Conservation (phyloP, 176 grass and related monocot species). For the Zoysia japonica region DNA sequence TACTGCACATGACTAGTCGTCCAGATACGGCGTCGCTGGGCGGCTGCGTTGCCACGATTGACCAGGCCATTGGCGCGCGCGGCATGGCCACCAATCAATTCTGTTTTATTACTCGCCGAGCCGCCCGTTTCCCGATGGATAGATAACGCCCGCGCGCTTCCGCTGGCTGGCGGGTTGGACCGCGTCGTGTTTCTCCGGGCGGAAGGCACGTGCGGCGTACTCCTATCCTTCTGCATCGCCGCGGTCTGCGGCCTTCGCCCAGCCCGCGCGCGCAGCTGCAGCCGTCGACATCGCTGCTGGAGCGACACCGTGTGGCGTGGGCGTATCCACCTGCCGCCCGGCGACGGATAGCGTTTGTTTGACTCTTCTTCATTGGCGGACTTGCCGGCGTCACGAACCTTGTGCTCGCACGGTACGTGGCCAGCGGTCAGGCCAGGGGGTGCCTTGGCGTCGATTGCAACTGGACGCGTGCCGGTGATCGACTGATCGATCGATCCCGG, state of each 20-base stretch:
- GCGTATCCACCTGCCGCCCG: no score
- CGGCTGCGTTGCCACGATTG: slow-evolving; percentile 16
- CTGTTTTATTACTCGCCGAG: background rate
- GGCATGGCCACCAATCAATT: background rate
- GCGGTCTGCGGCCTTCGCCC: no score
- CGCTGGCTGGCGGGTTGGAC: background rate
- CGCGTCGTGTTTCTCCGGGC: no score
- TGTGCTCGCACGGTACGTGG: background rate
- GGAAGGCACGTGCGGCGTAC: no score
- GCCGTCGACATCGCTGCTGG: no score
- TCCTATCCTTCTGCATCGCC: no score
- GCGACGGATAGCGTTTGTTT: background rate
- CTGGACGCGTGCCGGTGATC: no score
- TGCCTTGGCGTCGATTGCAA: background rate
- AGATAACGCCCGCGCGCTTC: no score
- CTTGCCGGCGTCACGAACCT: background rate
- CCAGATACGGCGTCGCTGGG: background rate
- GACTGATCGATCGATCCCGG: background rate
- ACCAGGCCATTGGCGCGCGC: background rate
- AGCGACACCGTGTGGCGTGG: no score
- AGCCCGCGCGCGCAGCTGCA: background rate
- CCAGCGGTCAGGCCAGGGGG: no score
- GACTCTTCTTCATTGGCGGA: background rate
- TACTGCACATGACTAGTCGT: no score
- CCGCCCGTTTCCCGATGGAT: background rate